phyloP scores from a whole-genome alignment of 2,329 filamentous ascomycete genomes.

The Mycocentrospora acerina region DNA sequence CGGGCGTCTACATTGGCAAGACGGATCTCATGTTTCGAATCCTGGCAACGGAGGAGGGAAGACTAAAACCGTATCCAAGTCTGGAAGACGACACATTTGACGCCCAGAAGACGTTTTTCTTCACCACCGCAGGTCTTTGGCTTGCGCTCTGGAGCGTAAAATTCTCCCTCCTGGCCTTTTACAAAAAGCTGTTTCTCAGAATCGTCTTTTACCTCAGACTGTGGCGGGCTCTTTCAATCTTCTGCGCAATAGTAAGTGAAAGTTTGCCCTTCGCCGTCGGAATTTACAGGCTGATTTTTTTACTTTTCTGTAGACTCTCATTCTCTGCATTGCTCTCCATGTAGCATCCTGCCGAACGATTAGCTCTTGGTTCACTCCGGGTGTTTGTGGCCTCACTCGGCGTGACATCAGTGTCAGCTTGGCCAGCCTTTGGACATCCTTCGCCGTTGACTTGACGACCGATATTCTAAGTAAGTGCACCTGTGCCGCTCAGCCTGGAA shows the following conservation, averaged over 20 bases:
- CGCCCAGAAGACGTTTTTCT: conserved; percentile 43
- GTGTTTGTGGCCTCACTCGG: conserved; percentile 20
- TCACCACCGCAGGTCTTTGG: conserved; percentile 42
- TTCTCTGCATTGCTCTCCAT: conserved; percentile 32
- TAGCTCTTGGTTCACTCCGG: conserved; percentile 40
- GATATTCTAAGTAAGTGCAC: conserved; percentile 33
- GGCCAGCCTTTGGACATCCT: conserved; percentile 36
- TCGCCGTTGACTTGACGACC: conserved; percentile 36
- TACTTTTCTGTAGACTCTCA: conserved; percentile 32
- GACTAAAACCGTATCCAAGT: conserved; percentile 23
- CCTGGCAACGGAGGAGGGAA: conserved; percentile 20
- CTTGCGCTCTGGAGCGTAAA: conserved; percentile 44
- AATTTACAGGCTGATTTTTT: neutral
- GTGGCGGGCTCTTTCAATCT: conserved; percentile 40
- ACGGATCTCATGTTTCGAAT: conserved; percentile 20
- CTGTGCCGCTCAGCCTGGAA: neutral
- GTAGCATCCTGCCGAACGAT: conserved; percentile 37
- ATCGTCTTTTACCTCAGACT: conserved; percentile 33
- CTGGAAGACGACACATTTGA: conserved; percentile 29
- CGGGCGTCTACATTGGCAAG: too few species aligned
- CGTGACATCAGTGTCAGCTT: conserved; percentile 30
- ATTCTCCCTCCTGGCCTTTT: conserved; percentile 42
- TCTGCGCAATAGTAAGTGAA: conserved; percentile 34
- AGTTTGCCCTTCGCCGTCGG: too few species aligned
- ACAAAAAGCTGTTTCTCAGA: conserved; percentile 38